Evolutionary conservation across 768 basidiomycete genomes (phyloP).

Genomic region (Russula earlei): DNA sequence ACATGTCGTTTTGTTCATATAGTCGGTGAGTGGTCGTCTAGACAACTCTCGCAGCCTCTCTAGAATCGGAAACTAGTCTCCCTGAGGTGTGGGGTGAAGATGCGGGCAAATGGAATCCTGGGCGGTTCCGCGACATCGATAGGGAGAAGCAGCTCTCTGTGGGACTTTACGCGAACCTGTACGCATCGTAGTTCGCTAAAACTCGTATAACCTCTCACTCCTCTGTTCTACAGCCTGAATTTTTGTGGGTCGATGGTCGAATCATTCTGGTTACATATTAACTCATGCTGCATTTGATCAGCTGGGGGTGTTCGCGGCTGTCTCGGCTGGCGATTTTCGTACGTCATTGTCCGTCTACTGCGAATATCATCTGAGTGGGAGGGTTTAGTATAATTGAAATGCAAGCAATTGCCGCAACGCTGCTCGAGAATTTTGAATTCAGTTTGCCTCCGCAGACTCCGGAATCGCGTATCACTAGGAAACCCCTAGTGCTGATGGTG

Average conservation of each 20-base stretch:
- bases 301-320: conserved; percentile 14
- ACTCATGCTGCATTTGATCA: neutral
- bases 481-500: conserved; percentile 9
- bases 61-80: too few species aligned
- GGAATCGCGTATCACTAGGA: neutral
- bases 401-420: conserved; percentile 3
- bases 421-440: conserved; percentile 14
- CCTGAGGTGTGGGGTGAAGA: conserved; percentile 15
- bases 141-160: neutral
- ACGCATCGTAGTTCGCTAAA: too few species aligned
- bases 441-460: neutral
- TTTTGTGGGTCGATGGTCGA: neutral
- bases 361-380: neutral
- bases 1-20: conserved; percentile 7
- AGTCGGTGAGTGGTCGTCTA: too few species aligned
- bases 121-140: conserved; percentile 8
- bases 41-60: too few species aligned
- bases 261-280: neutral
- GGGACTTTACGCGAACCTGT: conserved; percentile 15
- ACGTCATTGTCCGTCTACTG: neutral
- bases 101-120: conserved; percentile 10
- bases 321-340: conserved; percentile 18
- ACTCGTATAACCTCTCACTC: too few species aligned
- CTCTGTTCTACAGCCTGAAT: neutral
- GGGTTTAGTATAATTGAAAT: conserved; percentile 22